Conservation (phyloP, 805 yeast species). For the Candida methanosorbosa region DNA sequence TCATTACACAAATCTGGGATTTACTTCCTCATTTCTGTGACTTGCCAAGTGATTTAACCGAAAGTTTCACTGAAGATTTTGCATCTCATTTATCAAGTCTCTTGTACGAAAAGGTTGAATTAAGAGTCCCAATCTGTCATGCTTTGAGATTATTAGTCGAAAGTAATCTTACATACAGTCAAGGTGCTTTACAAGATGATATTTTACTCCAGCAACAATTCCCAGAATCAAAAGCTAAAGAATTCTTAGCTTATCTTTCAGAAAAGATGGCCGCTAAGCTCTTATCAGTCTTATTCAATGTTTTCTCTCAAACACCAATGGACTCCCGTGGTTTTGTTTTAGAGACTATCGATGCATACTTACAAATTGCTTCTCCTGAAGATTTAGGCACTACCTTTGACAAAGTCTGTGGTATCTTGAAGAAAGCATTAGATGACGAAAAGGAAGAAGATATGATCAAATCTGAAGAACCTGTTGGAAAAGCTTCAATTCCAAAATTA, state of each 20-base stretch:
- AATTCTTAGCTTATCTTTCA: constrained; percentile 55
- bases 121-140: constrained; percentile 79
- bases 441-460: constrained; percentile 24
- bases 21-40: constrained; percentile 84
- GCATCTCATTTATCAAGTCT: constrained; percentile 69
- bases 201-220: constrained; percentile 51
- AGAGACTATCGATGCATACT: constrained; percentile 77
- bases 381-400: constrained; percentile 74
- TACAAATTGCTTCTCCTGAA: constrained; percentile 56
- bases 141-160: constrained; percentile 72
- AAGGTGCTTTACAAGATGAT: constrained; percentile 53
- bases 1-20: constrained; percentile 89
- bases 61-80: constrained; percentile 63
- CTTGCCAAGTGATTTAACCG: constrained; percentile 64
- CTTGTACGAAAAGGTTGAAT: constrained; percentile 64
- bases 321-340: constrained; percentile 77
- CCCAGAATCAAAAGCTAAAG: constrained; percentile 44
- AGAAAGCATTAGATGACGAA: constrained; percentile 62
- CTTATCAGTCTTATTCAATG: constrained; percentile 83
- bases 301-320: constrained; percentile 81
- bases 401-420: constrained; percentile 75
- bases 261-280: constrained; percentile 58
- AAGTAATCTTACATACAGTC: constrained; percentile 56
- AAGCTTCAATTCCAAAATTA: constrained; percentile 36
- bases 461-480: constrained; percentile 21